Evolutionary conservation across 768 basidiomycete genomes (phyloP).

Genomic region (Tephrocybe sp.): DNA sequence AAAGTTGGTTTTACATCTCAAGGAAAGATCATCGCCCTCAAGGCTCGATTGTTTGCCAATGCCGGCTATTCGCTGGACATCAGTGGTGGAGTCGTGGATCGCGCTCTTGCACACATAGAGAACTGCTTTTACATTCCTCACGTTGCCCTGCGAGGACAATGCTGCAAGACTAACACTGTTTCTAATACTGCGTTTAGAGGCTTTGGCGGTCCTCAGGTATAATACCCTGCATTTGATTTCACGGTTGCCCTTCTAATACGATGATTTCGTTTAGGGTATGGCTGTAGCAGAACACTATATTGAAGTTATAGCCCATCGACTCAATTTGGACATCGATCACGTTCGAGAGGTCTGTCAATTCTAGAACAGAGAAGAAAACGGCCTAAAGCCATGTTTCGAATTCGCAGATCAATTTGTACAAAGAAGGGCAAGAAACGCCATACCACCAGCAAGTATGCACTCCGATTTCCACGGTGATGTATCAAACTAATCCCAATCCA

Average conservation of each 20-base stretch:
- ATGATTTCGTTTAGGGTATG: slow-evolving; percentile 15
- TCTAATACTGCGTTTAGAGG: slow-evolving; percentile 18
- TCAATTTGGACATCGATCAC: slow-evolving; percentile 14
- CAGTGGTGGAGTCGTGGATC: slow-evolving; percentile 17
- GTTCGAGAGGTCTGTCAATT: slow-evolving; percentile 10
- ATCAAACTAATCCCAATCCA: background rate
- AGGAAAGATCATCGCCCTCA: slow-evolving; percentile 14
- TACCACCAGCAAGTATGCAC: slow-evolving; percentile 13
- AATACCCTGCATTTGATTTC: background rate
- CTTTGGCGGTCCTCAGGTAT: slow-evolving; percentile 16
- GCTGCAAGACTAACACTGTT: slow-evolving; percentile 17
- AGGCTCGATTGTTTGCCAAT: slow-evolving; percentile 13
- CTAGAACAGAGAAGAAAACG: no score
- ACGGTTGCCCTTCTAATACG: background rate
- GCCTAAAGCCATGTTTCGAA: no score
- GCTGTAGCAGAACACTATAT: slow-evolving; percentile 13
- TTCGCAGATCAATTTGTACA: slow-evolving; percentile 15
- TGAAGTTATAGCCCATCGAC: slow-evolving; percentile 14
- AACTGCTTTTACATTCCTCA: slow-evolving; percentile 18
- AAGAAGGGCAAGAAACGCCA: slow-evolving; percentile 19
- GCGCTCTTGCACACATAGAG: slow-evolving; percentile 15
- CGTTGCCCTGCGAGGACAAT: slow-evolving; percentile 12
- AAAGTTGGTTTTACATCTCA: slow-evolving; percentile 16
- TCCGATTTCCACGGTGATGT: no score
- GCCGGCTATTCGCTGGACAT: slow-evolving; percentile 18